Conservation (phyloP, 1,284 basidiomycete species). For the Ustilago curta region DNA sequence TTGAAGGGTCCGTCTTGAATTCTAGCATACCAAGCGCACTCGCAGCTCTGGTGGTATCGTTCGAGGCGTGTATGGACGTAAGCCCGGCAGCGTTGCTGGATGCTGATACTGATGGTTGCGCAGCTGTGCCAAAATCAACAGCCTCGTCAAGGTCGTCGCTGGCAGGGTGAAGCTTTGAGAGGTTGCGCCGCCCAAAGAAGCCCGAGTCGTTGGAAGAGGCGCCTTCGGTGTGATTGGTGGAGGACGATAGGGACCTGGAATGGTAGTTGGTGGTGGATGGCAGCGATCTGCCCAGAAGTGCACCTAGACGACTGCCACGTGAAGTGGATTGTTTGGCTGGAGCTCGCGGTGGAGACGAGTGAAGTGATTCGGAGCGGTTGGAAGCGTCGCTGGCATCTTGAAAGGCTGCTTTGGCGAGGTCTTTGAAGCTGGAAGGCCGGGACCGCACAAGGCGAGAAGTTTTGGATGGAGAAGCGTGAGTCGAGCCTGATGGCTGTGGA, state of each 20-base stretch:
- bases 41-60: constrained; percentile 9
- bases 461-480: constrained; percentile 20
- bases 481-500: neutral
- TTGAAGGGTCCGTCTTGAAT: constrained; percentile 9
- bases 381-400: constrained; percentile 9
- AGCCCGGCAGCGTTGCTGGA: neutral
- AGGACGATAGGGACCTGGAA: constrained; percentile 21
- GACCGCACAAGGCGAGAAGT: constrained; percentile 8
- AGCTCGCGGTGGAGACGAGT: constrained; percentile 17
- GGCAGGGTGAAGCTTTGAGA: constrained; percentile 11
- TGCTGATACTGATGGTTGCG: neutral
- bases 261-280: constrained; percentile 7
- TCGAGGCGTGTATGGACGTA: neutral
- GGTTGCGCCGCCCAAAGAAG: constrained; percentile 35
- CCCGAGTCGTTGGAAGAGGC: constrained; percentile 24
- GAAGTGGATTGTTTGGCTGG: constrained; percentile 11
- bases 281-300: constrained; percentile 21
- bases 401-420: constrained; percentile 13
- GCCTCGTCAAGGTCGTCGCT: constrained; percentile 12
- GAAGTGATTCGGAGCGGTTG: constrained; percentile 14
- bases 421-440: constrained; percentile 14
- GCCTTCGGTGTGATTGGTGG: constrained; percentile 27
- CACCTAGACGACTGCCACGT: constrained; percentile 40
- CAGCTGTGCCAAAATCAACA: neutral
- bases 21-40: constrained; percentile 37